A percentile compares a stretch with the other conserved stretches of the same genome.
Evolutionary conservation across 495 filamentous ascomycete species (phyloP).

Genomic region (Tuber microsphaerosporum): DNA sequence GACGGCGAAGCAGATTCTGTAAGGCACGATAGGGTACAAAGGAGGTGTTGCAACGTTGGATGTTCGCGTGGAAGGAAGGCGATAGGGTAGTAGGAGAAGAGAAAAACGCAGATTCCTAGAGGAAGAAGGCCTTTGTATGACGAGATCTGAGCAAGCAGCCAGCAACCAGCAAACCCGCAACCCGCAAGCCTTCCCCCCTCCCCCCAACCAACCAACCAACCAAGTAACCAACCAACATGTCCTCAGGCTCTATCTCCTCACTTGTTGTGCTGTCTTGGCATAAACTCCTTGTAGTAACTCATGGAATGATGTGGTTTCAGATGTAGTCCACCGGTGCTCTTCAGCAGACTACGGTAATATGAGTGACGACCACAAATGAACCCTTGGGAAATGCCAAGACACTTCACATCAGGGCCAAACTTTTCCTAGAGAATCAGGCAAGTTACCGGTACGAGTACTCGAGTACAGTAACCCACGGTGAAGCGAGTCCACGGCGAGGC

Average conservation of each 20-base stretch:
- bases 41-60: neutral
- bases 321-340: neutral
- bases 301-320: neutral
- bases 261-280: neutral
- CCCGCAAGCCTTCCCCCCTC: neutral
- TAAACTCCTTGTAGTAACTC: neutral
- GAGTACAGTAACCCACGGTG: too few species aligned
- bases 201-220: too few species aligned
- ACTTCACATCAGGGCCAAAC: neutral
- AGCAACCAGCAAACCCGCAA: neutral
- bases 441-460: too few species aligned
- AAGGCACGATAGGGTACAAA: neutral
- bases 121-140: neutral
- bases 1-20: neutral
- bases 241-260: neutral
- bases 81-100: neutral
- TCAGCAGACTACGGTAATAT: too few species aligned
- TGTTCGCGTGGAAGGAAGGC: neutral
- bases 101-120: constrained; percentile 1
- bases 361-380: neutral
- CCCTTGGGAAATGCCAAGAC: neutral
- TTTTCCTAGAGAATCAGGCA: neutral
- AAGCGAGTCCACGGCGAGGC: too few species aligned
- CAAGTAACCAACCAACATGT: too few species aligned
- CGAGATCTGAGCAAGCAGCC: neutral